These are phyloP conservation scores for Centella asiatica DNA, from an alignment of 129 eudicot species.

Conservation along the genomic window DNA sequence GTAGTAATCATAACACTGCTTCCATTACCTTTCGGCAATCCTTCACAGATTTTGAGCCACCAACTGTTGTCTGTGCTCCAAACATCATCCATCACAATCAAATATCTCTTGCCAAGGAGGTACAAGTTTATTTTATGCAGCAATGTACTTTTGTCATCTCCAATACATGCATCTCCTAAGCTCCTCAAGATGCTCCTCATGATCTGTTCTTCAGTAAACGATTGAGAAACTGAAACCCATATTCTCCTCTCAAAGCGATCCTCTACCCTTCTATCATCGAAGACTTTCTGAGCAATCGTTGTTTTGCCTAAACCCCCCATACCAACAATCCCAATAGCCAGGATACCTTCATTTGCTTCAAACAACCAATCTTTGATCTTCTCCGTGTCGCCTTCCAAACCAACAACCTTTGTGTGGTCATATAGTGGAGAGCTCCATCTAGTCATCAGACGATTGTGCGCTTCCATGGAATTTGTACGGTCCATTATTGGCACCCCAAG, in stretches of 20 bases:
- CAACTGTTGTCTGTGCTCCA: conserved; percentile 14
- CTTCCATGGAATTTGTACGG: neutral
- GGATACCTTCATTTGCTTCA: conserved; percentile 19
- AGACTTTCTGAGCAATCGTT: conserved; percentile 24
- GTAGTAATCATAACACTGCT: conserved; percentile 12
- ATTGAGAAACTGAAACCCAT: conserved; percentile 30
- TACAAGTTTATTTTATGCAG: conserved; percentile 22
- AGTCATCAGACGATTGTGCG: conserved; percentile 10
- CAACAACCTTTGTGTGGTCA: conserved; percentile 24
- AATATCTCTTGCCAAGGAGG: conserved; percentile 23
- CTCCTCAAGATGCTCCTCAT: conserved; percentile 25
- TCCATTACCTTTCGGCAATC: conserved; percentile 2
- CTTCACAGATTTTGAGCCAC: conserved; percentile 7
- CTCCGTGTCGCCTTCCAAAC: conserved; percentile 23
- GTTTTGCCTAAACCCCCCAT: conserved; percentile 18
- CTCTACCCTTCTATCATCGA: conserved; percentile 21
- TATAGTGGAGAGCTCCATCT: conserved; percentile 25
- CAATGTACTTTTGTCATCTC: conserved; percentile 23
- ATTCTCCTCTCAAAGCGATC: conserved; percentile 25
- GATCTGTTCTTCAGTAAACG: conserved; percentile 22
- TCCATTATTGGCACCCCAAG: conserved; percentile 13
- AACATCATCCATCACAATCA: conserved; percentile 21
- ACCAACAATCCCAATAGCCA: conserved; percentile 25
- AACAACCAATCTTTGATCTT: conserved; percentile 24
- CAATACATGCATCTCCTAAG: conserved; percentile 26